Base-by-base conservation (phyloP, 768 basidiomycete genomes). In the Termitomyces sp. region DNA sequence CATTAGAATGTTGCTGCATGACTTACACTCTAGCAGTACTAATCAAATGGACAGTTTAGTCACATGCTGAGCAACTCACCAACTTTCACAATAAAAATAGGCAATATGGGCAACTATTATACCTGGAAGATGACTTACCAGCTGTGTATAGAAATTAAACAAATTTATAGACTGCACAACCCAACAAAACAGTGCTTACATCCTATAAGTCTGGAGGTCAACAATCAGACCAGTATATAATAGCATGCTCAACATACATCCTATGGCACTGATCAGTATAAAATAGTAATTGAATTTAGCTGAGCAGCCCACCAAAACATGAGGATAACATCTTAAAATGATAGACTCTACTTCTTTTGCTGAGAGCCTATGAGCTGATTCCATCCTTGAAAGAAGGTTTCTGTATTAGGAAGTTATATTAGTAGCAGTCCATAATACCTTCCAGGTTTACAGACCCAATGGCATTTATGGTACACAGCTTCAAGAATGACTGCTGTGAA, bases 281-380 rank as follows among this genome's bases (percentile, higher is more conserved):
- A 45, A 37, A 34, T 21, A 8, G 30, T n/a, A 9, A 9, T 32
- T 19, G 43, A n/a, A 42, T 7, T 9, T 8, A 25, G 30, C 5
- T 16, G 46, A 16, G 5, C 32, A 34, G 34, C 57, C 39, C 39
- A 61, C 60, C 16, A 61, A 34, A 39, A 61, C 52, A 32, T 61
- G 60, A 7, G 60, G 60, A 43, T 61, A 61, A 44, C 54, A 61
- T 28, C 39, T 32, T 21, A 61, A 34, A 19, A 58, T 45, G 5
- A 52, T 52, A 11, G 54, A 39, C 11, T 58, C 49, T 11, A 56
- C 46, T 35, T 58, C 57, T 30, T 61, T 61, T 32, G 32, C 14
- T 27, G 56, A 45, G 8, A 61, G 28, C 23, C 28, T 52, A 19
- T 43, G 41, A 16, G 14, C 28, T 11, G 47, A 46, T 35, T 51